A percentile compares a stretch with the other conserved stretches of the same genome.
Conservation (phyloP, 148 eudicot species). For the Nepenthes gracilis region DNA sequence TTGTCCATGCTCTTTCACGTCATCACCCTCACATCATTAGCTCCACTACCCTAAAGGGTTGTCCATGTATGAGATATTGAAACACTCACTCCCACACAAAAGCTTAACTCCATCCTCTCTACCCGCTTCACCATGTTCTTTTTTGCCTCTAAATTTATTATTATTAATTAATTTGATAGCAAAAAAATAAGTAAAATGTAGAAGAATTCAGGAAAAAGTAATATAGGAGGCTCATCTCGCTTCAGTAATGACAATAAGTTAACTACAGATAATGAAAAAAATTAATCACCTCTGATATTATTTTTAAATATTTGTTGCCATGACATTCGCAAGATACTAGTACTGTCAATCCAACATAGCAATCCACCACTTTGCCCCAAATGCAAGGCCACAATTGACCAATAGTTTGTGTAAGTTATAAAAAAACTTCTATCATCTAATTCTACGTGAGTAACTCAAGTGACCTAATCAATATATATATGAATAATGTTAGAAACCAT, state of each 20-base stretch:
- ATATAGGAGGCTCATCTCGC: background rate
- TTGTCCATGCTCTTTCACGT: conserved; percentile 29
- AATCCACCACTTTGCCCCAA: conserved; percentile 40
- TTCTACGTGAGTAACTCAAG: conserved; percentile 57
- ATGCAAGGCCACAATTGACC: conserved; percentile 25
- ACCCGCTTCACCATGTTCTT: conserved; percentile 35
- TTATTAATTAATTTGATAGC: background rate
- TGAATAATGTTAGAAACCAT: too few relatives aligned
- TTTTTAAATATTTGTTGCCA: conserved; percentile 14
- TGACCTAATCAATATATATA: conserved; percentile 35
- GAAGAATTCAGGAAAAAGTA: background rate
- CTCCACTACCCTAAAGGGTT: conserved; percentile 18
- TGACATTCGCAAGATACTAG: conserved; percentile 23
- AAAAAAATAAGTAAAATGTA: background rate
- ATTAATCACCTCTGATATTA: conserved; percentile 1
- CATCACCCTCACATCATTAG: conserved; percentile 30
- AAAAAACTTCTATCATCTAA: conserved; percentile 21
- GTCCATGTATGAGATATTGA: conserved; percentile 28
- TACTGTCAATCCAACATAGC: background rate
- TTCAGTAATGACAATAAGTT: background rate
- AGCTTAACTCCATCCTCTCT: conserved; percentile 36
- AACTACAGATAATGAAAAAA: too few relatives aligned
- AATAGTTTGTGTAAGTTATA: conserved; percentile 22
- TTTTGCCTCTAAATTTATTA: conserved; percentile 19
- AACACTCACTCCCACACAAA: conserved; percentile 25